Conservation (phyloP, 2,329 filamentous ascomycete species). For the Rachicladosporium sp. region DNA sequence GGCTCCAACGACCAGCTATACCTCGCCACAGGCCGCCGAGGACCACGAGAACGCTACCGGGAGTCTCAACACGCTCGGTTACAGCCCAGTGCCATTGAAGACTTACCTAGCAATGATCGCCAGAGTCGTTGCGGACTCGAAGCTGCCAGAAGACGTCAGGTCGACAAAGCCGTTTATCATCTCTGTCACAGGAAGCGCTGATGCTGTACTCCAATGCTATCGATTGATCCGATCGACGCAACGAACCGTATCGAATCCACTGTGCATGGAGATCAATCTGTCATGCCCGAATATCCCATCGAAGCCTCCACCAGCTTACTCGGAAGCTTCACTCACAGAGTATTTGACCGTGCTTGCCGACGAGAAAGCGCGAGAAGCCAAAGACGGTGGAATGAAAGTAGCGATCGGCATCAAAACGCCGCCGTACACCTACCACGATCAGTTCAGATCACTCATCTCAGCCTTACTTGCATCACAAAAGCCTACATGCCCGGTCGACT, state of each 20-base stretch:
- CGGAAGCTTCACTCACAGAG: constrained; percentile 33
- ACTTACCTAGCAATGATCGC: constrained; percentile 47
- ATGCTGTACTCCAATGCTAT: constrained; percentile 48
- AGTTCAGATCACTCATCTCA: constrained; percentile 47
- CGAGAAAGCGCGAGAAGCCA: background rate
- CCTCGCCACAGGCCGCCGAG: constrained; percentile 2
- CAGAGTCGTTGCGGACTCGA: constrained; percentile 11
- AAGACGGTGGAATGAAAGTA: constrained; percentile 17
- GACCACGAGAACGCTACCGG: constrained; percentile 6
- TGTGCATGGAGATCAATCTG: constrained; percentile 66
- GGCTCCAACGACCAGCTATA: constrained; percentile 23
- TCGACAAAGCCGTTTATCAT: constrained; percentile 52
- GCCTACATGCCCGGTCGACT: constrained; percentile 40
- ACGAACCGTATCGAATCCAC: constrained; percentile 28
- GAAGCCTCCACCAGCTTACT: constrained; percentile 60
- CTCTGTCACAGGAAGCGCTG: constrained; percentile 54
- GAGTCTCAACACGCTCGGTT: constrained; percentile 60
- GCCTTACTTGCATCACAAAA: constrained; percentile 33
- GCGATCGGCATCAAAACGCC: constrained; percentile 60
- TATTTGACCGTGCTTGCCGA: constrained; percentile 42
- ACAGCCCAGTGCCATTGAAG: constrained; percentile 51
- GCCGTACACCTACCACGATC: constrained; percentile 58
- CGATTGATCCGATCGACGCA: constrained; percentile 31
- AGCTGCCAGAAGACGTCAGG: constrained; percentile 7
- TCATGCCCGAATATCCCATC: constrained; percentile 63